Percentiles rank a stretch among this genome's conserved stretches.
Conservation (phyloP, 345 rosid species). For the Microcos paniculata region DNA sequence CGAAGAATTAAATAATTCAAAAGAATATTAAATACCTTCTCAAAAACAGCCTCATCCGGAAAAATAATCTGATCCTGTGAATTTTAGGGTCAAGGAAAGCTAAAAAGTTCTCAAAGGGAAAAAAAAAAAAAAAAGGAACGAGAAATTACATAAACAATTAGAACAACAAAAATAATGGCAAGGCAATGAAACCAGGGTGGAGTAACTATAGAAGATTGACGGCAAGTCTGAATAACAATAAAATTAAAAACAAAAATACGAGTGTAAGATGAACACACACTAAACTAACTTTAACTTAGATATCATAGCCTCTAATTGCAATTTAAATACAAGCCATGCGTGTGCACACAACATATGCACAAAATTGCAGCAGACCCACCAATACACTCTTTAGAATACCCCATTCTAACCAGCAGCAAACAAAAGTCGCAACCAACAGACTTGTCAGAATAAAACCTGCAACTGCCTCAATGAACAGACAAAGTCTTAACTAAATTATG, state of each 20-base stretch:
- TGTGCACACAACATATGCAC: neutral
- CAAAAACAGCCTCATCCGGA: slow-evolving; percentile 92
- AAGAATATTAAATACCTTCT: slow-evolving; percentile 55
- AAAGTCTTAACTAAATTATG: neutral
- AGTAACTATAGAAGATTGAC: neutral
- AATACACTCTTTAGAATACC: neutral
- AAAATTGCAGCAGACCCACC: neutral
- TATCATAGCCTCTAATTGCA: neutral
- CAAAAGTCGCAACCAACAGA: neutral
- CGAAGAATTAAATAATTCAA: neutral
- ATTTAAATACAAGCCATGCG: neutral
- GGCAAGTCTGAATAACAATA: neutral
- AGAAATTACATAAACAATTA: slow-evolving; percentile 4
- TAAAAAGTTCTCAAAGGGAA: neutral
- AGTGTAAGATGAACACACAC: neutral
- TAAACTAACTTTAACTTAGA: neutral
- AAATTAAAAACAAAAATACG: neutral
- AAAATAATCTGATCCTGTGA: slow-evolving; percentile 87
- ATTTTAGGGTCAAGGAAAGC: slow-evolving; percentile 51
- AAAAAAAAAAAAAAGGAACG: neutral
- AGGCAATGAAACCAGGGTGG: neutral
- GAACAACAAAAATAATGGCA: neutral
- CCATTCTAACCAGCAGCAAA: neutral
- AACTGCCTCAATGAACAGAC: neutral
- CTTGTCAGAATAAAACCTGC: neutral